phyloP scores from a whole-genome alignment of 768 basidiomycete genomes.

The Calocybe gangraenosa region DNA sequence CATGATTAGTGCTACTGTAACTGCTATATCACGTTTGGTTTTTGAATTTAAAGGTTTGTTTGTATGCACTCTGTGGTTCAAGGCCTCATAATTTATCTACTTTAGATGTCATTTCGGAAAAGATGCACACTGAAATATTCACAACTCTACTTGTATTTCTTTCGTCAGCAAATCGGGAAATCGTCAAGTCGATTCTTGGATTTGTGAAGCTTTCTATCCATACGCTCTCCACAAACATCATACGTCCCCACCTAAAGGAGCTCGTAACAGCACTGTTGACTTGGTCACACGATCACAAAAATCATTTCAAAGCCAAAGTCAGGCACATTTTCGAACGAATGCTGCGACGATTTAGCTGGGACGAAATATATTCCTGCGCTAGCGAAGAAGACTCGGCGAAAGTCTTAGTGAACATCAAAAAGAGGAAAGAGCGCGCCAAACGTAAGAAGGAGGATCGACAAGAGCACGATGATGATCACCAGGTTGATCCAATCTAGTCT shows the following conservation, averaged over 20 bases:
- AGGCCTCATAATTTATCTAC: background rate
- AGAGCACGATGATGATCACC: conserved; percentile 57
- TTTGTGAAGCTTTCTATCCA: conserved; percentile 93
- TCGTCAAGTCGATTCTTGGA: conserved; percentile 94
- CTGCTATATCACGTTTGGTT: conserved; percentile 86
- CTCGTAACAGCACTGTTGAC: conserved; percentile 82
- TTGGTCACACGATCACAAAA: conserved; percentile 98
- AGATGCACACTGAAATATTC: conserved; percentile 81
- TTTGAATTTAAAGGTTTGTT: conserved; percentile 91
- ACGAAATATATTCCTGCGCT: conserved; percentile 72
- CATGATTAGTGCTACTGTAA: conserved; percentile 97
- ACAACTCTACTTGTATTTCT: conserved; percentile 87
- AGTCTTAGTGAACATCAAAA: conserved; percentile 91
- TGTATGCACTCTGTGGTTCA: background rate
- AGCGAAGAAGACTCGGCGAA: conserved; percentile 81
- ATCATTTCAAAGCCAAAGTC: conserved; percentile 97
- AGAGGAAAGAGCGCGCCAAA: conserved; percentile 91
- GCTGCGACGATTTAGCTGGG: conserved; percentile 86
- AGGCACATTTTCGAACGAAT: conserved; percentile 96
- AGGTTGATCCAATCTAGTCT: conserved; percentile 14
- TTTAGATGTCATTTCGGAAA: conserved; percentile 60
- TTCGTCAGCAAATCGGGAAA: conserved; percentile 92
- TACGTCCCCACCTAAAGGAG: conserved; percentile 71
- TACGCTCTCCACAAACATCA: conserved; percentile 64
- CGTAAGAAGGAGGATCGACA: conserved; percentile 68